Base-by-base conservation (phyloP, 306 rosid species). In the Clitoria ternatea region DNA sequence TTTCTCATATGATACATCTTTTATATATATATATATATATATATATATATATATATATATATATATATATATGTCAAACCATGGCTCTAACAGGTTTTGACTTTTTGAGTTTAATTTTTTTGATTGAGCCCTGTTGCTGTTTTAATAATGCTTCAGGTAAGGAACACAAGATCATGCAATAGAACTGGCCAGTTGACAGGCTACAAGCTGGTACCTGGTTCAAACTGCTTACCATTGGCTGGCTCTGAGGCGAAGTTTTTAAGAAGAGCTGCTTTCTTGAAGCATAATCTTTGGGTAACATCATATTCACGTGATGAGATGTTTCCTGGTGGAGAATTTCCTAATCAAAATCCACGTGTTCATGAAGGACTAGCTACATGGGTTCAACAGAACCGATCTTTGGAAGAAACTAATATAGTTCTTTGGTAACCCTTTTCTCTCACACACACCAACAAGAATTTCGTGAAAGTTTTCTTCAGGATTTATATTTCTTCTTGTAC, bases 241-340 rank as follows among this genome's bases (percentile, higher is more conserved):
- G 90, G 95, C 62, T 66, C 90, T 30, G 95, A 89, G 80, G 98
- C 98, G 68, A 89, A 86, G 85, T 92, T 92, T 74, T 74, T 92
- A 47, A 82, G 96, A 81, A 82, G 96, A 89, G 95, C 92, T 76
- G 84, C 98, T 70, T 92, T 92, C 88, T 83, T 92, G 85, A 92
- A 92, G 83, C 98, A 92, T 50, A 92, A 89, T 82, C 88, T 92
- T 64, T 92, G 98, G 98, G 96, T 89, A 52, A 89, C 96, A 45
- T 62, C 74, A 48, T 89, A 84, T 63, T 69, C 98, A 20, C 88
- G 75, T 3, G 83, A 78, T 80, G 95, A 92, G 70, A 74, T 78
- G 89, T 89, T 79, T 80, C 96, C 96, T 7, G 98, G 98, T 64
- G 98, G 96, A 70, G 92, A 92, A 76, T 92, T 92, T 60, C 96